These are phyloP conservation scores for Clonostachys solani DNA, from an alignment of 2,329 filamentous ascomycete genomes.

Conservation along the genomic window DNA sequence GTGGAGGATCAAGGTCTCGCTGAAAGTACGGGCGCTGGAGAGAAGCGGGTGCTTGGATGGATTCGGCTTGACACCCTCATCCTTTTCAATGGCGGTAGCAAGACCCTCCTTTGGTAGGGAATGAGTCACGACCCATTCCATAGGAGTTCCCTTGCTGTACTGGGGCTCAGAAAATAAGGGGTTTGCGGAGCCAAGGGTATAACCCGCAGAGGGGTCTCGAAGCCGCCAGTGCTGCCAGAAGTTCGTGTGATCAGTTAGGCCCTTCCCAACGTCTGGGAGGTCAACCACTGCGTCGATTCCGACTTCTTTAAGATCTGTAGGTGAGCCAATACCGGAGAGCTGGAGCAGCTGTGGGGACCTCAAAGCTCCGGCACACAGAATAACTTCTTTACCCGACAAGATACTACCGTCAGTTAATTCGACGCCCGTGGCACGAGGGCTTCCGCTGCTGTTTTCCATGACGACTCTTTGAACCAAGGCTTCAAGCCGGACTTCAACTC, in stretches of 20 bases:
- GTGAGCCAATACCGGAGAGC: conserved; percentile 37
- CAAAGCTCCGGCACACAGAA: conserved; percentile 40
- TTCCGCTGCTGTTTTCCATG: conserved; percentile 2
- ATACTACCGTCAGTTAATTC: conserved; percentile 18
- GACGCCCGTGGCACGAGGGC: conserved; percentile 14
- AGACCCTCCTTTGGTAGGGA: conserved; percentile 19
- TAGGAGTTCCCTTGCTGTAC: conserved; percentile 25
- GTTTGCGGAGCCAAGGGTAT: conserved; percentile 23
- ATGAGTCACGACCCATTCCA: conserved; percentile 27
- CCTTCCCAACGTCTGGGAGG: conserved; percentile 44
- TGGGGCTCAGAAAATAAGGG: conserved; percentile 25
- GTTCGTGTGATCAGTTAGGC: conserved; percentile 20
- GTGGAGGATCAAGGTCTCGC: conserved; percentile 13
- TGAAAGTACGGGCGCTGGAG: conserved; percentile 10
- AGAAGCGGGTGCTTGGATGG: conserved; percentile 24
- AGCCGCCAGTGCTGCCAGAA: conserved; percentile 22
- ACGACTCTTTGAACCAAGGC: conserved; percentile 13
- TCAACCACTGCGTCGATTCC: conserved; percentile 25
- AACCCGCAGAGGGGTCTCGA: conserved; percentile 22
- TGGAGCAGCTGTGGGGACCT: conserved; percentile 42
- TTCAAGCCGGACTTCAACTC: conserved; percentile 14
- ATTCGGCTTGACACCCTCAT: conserved; percentile 22
- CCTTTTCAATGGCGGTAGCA: conserved; percentile 19
- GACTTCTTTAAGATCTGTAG: conserved; percentile 22
- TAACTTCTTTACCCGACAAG: conserved; percentile 25